Percentiles rank a stretch among this genome's conserved stretches.
phyloP scores from a whole-genome alignment of 805 yeast species.

The Metschnikowia cerradonensis region DNA sequence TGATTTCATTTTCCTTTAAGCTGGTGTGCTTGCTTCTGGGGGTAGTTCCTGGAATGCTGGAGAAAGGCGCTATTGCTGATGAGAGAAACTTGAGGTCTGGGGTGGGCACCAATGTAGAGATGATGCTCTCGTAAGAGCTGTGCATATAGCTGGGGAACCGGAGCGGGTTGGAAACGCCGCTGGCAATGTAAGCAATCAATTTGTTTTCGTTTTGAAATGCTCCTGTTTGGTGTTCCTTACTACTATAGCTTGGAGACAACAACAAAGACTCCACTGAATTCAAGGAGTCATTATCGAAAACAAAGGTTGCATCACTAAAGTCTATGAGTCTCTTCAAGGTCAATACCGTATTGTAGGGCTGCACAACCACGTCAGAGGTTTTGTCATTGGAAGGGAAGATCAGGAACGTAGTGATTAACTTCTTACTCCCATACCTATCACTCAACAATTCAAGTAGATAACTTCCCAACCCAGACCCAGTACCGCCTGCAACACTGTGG shows the following conservation, averaged over 20 bases:
- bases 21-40: conserved; percentile 42
- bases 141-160: conserved; percentile 91
- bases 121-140: conserved; percentile 75
- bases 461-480: conserved; percentile 96
- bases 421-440: conserved; percentile 76
- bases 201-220: conserved; percentile 80
- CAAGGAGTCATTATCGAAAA: conserved; percentile 86
- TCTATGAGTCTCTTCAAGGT: conserved; percentile 80
- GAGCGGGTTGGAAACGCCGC: conserved; percentile 80
- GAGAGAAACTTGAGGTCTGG: conserved; percentile 65
- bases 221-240: conserved; percentile 13
- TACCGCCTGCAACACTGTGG: conserved; percentile 98
- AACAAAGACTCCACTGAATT: conserved; percentile 60
- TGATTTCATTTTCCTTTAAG: conserved; percentile 78
- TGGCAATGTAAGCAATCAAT: conserved; percentile 77
- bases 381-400: conserved; percentile 76
- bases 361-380: conserved; percentile 94
- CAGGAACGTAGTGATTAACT: conserved; percentile 77
- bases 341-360: conserved; percentile 87
- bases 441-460: conserved; percentile 68
- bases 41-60: conserved; percentile 39
- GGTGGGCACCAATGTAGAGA: conserved; percentile 79
- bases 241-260: conserved; percentile 14
- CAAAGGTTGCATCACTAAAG: conserved; percentile 81
- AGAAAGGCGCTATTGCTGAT: conserved; percentile 39